Evolutionary conservation across 768 basidiomycete species (phyloP).

Genomic region (Mycena alexandri): DNA sequence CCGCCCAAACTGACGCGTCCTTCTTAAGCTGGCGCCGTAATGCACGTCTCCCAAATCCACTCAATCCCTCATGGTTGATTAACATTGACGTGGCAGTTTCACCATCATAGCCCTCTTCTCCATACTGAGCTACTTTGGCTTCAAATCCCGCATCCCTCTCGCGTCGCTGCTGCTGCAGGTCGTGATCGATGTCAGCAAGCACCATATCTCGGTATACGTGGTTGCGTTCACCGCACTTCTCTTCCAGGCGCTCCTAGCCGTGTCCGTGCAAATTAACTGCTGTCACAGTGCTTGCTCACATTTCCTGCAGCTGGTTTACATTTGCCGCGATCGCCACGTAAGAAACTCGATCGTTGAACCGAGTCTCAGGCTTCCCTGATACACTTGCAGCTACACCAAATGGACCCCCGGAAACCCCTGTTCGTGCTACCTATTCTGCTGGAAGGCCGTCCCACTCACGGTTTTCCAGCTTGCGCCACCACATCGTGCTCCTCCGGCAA

Average conservation of each 20-base stretch:
- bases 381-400: constrained; percentile 62
- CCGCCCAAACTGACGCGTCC: constrained; percentile 5
- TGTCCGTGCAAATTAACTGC: constrained; percentile 57
- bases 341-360: constrained; percentile 31
- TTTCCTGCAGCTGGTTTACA: constrained; percentile 71
- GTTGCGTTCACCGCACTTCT: constrained; percentile 81
- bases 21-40: constrained; percentile 76
- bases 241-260: constrained; percentile 76
- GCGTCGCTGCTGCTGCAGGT: constrained; percentile 84
- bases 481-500: constrained; percentile 77
- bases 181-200: constrained; percentile 87
- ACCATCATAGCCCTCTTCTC: constrained; percentile 84
- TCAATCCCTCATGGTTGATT: background rate
- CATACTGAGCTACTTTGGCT: constrained; percentile 80
- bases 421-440: constrained; percentile 47
- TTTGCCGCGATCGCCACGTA: constrained; percentile 84
- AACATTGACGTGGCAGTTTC: constrained; percentile 63
- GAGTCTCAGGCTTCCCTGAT: background rate
- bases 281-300: constrained; percentile 20
- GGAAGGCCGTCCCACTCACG: constrained; percentile 14
- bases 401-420: constrained; percentile 84
- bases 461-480: constrained; percentile 60
- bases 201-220: constrained; percentile 84
- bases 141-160: constrained; percentile 79
- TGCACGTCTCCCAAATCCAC: constrained; percentile 17